These are phyloP conservation scores for Angomonas deanei DNA, from an alignment of 208 protist species.

Conservation along the genomic window DNA sequence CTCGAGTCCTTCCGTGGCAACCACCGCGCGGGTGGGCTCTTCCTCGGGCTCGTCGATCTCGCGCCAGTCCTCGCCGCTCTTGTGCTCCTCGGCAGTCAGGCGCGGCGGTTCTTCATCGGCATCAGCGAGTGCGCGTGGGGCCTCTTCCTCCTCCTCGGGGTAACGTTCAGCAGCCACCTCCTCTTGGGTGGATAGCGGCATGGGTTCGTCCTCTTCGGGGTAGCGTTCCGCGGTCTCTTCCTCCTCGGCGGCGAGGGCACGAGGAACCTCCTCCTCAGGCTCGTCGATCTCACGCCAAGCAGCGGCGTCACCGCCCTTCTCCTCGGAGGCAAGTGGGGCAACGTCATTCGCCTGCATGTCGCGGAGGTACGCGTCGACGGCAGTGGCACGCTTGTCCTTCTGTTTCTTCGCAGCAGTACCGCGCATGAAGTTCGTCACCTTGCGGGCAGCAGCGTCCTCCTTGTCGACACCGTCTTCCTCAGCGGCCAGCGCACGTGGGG, in stretches of 20 bases:
- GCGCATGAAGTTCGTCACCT: neutral
- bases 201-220: no score
- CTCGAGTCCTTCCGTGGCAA: constrained; percentile 68
- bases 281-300: no score
- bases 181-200: no score
- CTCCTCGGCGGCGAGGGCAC: no score
- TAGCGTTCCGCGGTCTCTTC: no score
- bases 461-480: neutral
- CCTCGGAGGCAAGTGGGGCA: neutral
- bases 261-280: no score
- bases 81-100: constrained; percentile 35
- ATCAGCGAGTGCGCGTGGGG: neutral
- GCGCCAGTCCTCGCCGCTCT: constrained; percentile 33
- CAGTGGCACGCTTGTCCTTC: neutral
- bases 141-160: constrained; percentile 2
- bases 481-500: neutral
- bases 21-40: constrained; percentile 25
- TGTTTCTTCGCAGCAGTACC: neutral
- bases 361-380: constrained; percentile 1
- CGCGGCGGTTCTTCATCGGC: constrained; percentile 41
- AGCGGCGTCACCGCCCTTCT: no score
- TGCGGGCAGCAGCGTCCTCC: neutral
- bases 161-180: neutral
- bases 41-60: constrained; percentile 35
- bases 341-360: constrained; percentile 4